Percentiles rank a stretch among this genome's conserved stretches.
These are phyloP conservation scores for Hibiscus trionum DNA, from an alignment of 345 rosid species.

Conservation along the genomic window DNA sequence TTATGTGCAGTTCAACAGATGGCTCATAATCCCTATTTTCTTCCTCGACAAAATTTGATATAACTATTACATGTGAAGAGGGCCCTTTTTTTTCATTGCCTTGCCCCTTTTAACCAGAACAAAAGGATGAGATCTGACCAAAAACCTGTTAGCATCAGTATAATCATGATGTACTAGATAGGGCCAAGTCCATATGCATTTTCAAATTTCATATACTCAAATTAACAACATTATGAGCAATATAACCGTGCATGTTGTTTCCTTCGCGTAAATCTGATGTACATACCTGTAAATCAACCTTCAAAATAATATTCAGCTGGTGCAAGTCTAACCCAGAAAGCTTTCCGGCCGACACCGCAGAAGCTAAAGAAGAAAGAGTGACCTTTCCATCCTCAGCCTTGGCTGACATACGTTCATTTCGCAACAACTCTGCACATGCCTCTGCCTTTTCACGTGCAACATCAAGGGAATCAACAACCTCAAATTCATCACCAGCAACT, in stretches of 20 bases:
- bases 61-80: neutral
- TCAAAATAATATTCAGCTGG: constrained; percentile 82
- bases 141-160: neutral
- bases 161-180: neutral
- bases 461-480: constrained; percentile 75
- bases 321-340: constrained; percentile 90
- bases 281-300: constrained; percentile 92
- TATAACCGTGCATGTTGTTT: neutral
- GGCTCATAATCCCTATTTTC: neutral
- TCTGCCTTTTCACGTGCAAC: constrained; percentile 87
- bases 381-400: constrained; percentile 96
- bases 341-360: constrained; percentile 77
- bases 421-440: constrained; percentile 52
- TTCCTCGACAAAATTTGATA: neutral
- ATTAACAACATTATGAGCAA: constrained; percentile 1
- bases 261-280: neutral
- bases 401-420: constrained; percentile 74
- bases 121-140: neutral
- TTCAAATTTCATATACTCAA: neutral
- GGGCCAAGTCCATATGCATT: neutral
- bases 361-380: constrained; percentile 91
- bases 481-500: constrained; percentile 89
- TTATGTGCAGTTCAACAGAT: neutral
- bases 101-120: neutral
- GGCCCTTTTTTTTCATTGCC: neutral